Base-by-base conservation (phyloP, 1,139 yeast genomes). In the Blastobotrys proliferans region DNA sequence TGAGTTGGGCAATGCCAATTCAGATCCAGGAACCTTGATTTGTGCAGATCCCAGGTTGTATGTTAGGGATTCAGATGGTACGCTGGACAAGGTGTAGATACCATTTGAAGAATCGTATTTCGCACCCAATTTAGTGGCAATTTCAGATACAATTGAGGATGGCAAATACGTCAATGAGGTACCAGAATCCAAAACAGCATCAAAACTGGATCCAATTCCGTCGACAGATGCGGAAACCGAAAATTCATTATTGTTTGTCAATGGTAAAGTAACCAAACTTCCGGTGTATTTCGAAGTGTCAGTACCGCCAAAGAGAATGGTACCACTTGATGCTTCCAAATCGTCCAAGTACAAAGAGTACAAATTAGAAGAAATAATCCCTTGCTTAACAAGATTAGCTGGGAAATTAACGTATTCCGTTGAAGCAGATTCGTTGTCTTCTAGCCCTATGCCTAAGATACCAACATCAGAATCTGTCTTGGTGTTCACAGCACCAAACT, bases 241-340 rank as follows among this genome's bases (percentile, higher is more conserved):
- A 26, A 50, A 48, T 1, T 47, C 21, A 14, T 33, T 36, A 22
- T 40, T 38, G 11, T 43, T 50, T 18, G 39, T 44, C 9, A 52
- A 24, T 11, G 63, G 62, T 13, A 64, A 52, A 9, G 55, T 50
- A 25, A 49, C 63, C 52, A 77, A 63, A 0, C 63, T 60, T 21
- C 83, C 84, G 2, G 61, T 49, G 54, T 68, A 76, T 57, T 77
- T 79, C 27, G 75, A 72, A 40, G 69, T 67, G 57, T 79, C 84
- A 41, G 76, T 64, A 35, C 79, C 84, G 8, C 84, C 84, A 58
- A 79, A 79, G 41, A 79, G 64, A 38, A 79, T 61, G 13, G 70
- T 53, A 4, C 84, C 84, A 2, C 62, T 49, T 26, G 59, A 54
- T 9, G 74, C 57, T 17, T 62, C 64, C 16, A 62, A 51, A 21